phyloP scores from a whole-genome alignment of 257 asterid genomes.

The Striga asiatica region DNA sequence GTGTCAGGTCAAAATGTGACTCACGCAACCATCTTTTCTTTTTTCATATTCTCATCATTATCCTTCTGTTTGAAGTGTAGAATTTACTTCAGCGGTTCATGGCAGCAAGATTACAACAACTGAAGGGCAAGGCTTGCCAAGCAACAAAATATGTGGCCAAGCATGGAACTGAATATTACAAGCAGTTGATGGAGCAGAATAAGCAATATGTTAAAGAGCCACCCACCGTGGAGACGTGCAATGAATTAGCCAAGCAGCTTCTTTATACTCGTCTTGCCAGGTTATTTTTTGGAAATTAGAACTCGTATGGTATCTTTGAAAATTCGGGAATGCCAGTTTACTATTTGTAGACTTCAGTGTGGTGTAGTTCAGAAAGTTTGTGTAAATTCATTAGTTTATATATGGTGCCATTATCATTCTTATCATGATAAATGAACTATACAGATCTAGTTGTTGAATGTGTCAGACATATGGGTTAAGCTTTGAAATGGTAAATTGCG shows the following conservation, averaged over 20 bases:
- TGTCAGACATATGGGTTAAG: background rate
- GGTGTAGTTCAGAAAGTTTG: background rate
- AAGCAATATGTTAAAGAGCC: constrained; percentile 51
- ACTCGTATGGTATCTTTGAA: background rate
- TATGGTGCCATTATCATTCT: background rate
- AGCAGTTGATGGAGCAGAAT: constrained; percentile 56
- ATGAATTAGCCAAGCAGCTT: constrained; percentile 51
- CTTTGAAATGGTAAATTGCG: background rate
- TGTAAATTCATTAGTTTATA: background rate
- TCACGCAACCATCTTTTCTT: background rate
- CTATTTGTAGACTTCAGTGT: background rate
- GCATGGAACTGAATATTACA: constrained; percentile 45
- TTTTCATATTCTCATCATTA: background rate
- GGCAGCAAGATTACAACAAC: constrained; percentile 47
- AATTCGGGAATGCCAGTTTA: background rate
- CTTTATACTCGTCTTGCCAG: constrained; percentile 64
- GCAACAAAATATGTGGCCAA: constrained; percentile 40
- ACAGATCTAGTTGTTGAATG: background rate
- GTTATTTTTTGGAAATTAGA: constrained; percentile 14
- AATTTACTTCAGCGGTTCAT: constrained; percentile 18
- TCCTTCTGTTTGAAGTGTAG: constrained; percentile 15
- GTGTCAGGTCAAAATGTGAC: background rate
- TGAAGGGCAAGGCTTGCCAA: constrained; percentile 51
- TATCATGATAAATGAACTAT: background rate
- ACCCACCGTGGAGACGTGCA: constrained; percentile 56